phyloP scores from a whole-genome alignment of 2,329 filamentous ascomycete genomes.

The Leptographium galeiforme region DNA sequence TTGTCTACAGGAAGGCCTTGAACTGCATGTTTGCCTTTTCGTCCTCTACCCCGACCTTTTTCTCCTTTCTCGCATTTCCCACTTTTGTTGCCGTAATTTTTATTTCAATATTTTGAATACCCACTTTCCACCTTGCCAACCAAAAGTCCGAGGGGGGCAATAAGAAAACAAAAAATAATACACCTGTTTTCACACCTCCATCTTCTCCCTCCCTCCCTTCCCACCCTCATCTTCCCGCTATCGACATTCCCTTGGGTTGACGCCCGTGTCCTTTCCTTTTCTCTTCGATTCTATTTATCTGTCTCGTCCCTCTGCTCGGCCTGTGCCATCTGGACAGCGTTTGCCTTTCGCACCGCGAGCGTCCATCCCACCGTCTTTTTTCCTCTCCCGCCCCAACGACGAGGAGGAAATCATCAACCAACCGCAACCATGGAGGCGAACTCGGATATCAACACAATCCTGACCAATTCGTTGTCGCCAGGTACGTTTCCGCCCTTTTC shows the following conservation, averaged over 20 bases:
- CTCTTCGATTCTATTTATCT: not conserved
- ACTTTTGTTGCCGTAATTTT: conserved; percentile 2
- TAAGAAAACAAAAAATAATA: conserved; percentile 2
- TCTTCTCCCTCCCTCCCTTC: not conserved
- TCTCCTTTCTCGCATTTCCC: not conserved
- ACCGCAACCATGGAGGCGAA: conserved; percentile 48
- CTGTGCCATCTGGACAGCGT: not conserved
- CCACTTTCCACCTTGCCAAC: conserved; percentile 5
- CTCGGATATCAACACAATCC: conserved; percentile 94
- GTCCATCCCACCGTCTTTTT: conserved; percentile 2
- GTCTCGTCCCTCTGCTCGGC: not conserved
- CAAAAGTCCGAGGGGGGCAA: conserved; percentile 7
- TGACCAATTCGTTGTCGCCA: conserved; percentile 89
- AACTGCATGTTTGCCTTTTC: not conserved
- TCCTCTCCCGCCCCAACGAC: conserved; percentile 1
- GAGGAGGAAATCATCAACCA: conserved; percentile 4
- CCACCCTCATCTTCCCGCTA: not conserved
- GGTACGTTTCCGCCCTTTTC: conserved; percentile 44
- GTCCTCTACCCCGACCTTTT: not conserved
- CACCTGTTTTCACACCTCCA: conserved; percentile 4
- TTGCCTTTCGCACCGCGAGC: not conserved
- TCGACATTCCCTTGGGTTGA: not conserved
- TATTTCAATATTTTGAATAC: conserved; percentile 6
- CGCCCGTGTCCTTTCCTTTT: not conserved
- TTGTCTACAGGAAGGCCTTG: not conserved